Evolutionary conservation across 2,329 filamentous ascomycete genomes (phyloP).

Genomic region (Paracorniculantispora psalliotae): DNA sequence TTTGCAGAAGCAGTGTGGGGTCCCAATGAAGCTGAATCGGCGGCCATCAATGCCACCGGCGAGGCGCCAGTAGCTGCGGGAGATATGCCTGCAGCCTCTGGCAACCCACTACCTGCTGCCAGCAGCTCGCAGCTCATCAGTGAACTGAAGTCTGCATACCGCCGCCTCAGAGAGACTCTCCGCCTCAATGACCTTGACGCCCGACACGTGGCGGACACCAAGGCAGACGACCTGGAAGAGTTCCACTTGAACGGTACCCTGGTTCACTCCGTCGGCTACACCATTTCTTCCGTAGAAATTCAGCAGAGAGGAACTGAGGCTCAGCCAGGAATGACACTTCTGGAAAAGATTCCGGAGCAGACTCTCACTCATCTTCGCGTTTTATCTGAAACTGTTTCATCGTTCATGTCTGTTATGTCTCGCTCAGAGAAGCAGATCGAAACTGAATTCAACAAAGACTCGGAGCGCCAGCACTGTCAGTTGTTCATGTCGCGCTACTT

Average conservation of each 20-base stretch:
- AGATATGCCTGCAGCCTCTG: constrained; percentile 21
- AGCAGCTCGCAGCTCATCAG: constrained; percentile 32
- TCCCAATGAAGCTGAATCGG: constrained; percentile 28
- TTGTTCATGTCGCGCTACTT: constrained; percentile 62
- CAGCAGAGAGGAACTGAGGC: constrained; percentile 80
- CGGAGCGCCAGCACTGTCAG: constrained; percentile 68
- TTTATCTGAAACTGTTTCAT: constrained; percentile 79
- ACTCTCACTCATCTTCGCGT: constrained; percentile 82
- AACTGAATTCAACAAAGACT: constrained; percentile 61
- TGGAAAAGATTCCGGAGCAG: constrained; percentile 81
- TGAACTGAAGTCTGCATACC: constrained; percentile 58
- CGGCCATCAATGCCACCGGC: constrained; percentile 36
- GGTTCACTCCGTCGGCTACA: constrained; percentile 68
- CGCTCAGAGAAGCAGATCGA: constrained; percentile 59
- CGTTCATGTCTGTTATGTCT: constrained; percentile 74
- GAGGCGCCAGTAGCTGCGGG: constrained; percentile 38
- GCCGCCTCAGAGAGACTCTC: constrained; percentile 55
- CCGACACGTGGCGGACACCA: constrained; percentile 29
- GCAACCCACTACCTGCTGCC: constrained; percentile 1
- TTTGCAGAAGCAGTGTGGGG: constrained; percentile 38
- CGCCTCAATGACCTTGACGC: constrained; percentile 47
- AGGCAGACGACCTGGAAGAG: constrained; percentile 34
- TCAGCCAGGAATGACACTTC: constrained; percentile 65
- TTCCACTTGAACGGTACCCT: constrained; percentile 55
- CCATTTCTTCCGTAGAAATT: constrained; percentile 85